Conservation (phyloP, 2,329 filamentous ascomycete species). For the Colletotrichum lupini region DNA sequence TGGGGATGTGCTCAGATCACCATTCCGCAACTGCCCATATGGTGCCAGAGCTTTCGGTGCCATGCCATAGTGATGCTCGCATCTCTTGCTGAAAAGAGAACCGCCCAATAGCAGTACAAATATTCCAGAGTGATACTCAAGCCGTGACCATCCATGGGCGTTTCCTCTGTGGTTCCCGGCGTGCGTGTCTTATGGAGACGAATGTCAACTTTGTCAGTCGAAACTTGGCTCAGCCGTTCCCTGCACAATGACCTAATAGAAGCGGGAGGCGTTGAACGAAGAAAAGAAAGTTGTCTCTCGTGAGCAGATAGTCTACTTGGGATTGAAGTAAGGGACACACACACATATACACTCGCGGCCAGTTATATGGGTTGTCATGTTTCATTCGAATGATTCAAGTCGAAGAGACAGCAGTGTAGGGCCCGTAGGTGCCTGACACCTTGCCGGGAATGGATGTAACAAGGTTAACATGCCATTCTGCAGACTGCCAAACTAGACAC, state of each 20-base stretch:
- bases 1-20: neutral
- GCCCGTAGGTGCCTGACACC: neutral
- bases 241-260: neutral
- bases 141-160: too few species aligned
- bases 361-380: neutral
- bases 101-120: neutral
- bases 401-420: neutral
- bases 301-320: neutral
- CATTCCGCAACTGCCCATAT: neutral
- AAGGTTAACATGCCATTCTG: neutral
- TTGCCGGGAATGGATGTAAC: neutral
- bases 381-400: neutral
- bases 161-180: neutral
- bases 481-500: neutral
- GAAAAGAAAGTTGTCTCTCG: neutral
- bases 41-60: neutral
- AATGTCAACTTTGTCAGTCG: neutral
- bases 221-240: too few species aligned
- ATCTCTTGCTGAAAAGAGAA: neutral
- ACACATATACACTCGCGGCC: neutral
- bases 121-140: neutral
- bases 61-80: neutral
- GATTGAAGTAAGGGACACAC: neutral
- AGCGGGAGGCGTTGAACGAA: neutral
- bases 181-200: neutral